These are phyloP conservation scores for Strigomonas culicis DNA, from an alignment of 208 protist species.

Conservation along the genomic window DNA sequence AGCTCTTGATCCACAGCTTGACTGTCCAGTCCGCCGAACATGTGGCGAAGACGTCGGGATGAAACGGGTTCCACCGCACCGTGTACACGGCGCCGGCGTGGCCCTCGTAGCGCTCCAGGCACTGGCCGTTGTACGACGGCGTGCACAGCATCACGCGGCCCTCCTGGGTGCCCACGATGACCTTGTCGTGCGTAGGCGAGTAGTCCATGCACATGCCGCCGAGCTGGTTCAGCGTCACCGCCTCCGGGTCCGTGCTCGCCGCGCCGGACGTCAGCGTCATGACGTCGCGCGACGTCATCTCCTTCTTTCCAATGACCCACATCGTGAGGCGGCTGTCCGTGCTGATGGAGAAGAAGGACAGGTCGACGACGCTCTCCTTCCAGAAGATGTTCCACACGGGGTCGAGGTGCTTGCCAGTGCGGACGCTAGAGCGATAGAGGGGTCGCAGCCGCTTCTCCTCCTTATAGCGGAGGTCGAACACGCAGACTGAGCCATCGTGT, in stretches of 20 bases:
- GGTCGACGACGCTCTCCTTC: slow-evolving; percentile 45
- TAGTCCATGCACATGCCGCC: slow-evolving; percentile 96
- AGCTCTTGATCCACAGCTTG: slow-evolving; percentile 94
- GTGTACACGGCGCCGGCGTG: slow-evolving; percentile 95
- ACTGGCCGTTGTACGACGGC: slow-evolving; percentile 95
- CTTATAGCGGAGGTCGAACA: slow-evolving; percentile 90
- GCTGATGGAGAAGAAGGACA: slow-evolving; percentile 95
- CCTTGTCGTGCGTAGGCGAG: slow-evolving; percentile 79
- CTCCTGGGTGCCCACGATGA: slow-evolving; percentile 97
- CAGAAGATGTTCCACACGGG: slow-evolving; percentile 96
- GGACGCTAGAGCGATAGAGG: slow-evolving; percentile 89
- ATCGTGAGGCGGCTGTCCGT: slow-evolving; percentile 94
- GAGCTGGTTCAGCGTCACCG: slow-evolving; percentile 83
- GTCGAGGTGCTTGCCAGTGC: slow-evolving; percentile 96
- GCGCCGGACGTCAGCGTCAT: slow-evolving; percentile 80
- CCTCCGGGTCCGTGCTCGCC: slow-evolving; percentile 74
- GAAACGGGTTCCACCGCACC: slow-evolving; percentile 95
- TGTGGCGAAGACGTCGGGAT: slow-evolving; percentile 94
- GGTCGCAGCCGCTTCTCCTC: slow-evolving; percentile 65
- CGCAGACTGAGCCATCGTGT: slow-evolving; percentile 94
- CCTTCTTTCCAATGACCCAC: slow-evolving; percentile 95
- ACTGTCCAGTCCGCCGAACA: slow-evolving; percentile 97
- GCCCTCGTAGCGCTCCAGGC: slow-evolving; percentile 92
- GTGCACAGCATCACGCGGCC: slow-evolving; percentile 94
- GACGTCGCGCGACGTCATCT: slow-evolving; percentile 93